Conservation (phyloP, 768 basidiomycete genomes). For the Suillus discolor region DNA sequence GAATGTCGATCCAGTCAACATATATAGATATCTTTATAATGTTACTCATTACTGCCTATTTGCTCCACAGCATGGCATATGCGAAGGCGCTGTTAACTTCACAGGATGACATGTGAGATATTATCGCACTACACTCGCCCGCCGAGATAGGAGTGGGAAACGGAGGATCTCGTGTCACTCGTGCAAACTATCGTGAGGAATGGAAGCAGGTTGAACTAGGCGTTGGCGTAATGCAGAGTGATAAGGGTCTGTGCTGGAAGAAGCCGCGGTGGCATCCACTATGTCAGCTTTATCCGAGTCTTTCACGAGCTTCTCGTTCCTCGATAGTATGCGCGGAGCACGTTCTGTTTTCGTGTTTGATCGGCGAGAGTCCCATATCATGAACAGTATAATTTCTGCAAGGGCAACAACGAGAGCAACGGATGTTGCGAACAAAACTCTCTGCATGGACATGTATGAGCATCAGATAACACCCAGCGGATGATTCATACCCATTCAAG, state of each 20-base stretch:
- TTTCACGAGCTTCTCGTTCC: slow-evolving; percentile 11
- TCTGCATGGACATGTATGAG: slow-evolving; percentile 36
- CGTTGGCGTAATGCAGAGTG: slow-evolving; percentile 22
- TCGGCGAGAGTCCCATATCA: slow-evolving; percentile 69
- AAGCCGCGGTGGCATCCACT: slow-evolving; percentile 14
- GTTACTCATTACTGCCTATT: neutral
- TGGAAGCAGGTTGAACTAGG: neutral
- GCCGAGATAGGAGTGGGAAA: neutral
- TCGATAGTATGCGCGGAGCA: slow-evolving; percentile 6
- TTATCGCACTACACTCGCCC: neutral
- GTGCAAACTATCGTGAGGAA: neutral
- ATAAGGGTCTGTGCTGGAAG: slow-evolving; percentile 24
- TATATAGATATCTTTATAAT: neutral
- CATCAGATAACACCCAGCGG: slow-evolving; percentile 7
- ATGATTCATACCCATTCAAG: slow-evolving; percentile 66
- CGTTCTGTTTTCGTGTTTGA: slow-evolving; percentile 19
- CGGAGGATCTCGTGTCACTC: neutral
- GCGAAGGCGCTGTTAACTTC: neutral
- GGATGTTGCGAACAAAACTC: slow-evolving; percentile 62
- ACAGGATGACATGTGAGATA: slow-evolving; percentile 1
- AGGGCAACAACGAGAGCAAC: slow-evolving; percentile 67
- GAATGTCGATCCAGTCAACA: neutral
- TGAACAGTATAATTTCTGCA: slow-evolving; percentile 68
- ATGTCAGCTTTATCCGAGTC: slow-evolving; percentile 11
- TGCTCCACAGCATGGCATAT: neutral